A percentile compares a stretch with the other conserved stretches of the same genome.
phyloP scores from a whole-genome alignment of 2,329 filamentous ascomycete genomes.

The Arachnopeziza araneosa region DNA sequence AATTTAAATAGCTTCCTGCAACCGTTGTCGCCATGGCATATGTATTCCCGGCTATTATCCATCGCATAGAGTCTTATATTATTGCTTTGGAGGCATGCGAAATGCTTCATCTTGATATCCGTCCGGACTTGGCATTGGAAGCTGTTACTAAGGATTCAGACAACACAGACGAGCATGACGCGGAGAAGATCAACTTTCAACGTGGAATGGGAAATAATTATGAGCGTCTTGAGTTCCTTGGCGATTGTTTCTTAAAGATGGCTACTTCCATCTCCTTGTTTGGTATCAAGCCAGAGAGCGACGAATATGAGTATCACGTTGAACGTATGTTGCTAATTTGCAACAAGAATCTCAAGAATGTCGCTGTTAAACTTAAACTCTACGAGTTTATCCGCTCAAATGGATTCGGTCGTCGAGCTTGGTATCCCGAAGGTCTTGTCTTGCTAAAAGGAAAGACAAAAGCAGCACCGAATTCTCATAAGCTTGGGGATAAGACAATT shows the following conservation, averaged over 20 bases:
- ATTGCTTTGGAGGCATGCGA: constrained; percentile 72
- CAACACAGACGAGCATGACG: constrained; percentile 67
- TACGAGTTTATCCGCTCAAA: constrained; percentile 78
- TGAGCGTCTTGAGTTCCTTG: constrained; percentile 87
- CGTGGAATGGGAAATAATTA: constrained; percentile 91
- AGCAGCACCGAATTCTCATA: constrained; percentile 52
- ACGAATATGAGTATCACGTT: constrained; percentile 85
- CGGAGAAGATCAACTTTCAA: constrained; percentile 67
- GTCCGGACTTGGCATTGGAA: constrained; percentile 69
- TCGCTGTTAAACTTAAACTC: constrained; percentile 60
- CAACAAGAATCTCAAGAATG: constrained; percentile 83
- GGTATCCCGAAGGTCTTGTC: constrained; percentile 80
- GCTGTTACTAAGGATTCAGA: constrained; percentile 91
- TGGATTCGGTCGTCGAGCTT: constrained; percentile 68
- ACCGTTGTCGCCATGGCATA: constrained; percentile 68
- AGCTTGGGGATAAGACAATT: constrained; percentile 79
- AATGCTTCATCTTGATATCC: constrained; percentile 58
- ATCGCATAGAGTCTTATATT: constrained; percentile 74
- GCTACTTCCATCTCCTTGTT: constrained; percentile 86
- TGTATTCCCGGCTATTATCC: constrained; percentile 76
- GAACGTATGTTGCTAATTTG: constrained; percentile 86
- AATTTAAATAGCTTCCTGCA: constrained; percentile 52
- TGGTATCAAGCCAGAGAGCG: constrained; percentile 66
- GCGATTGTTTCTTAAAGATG: constrained; percentile 94
- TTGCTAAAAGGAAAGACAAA: constrained; percentile 67